Conservation (phyloP, 768 basidiomycete species). For the Leccinum variicolor region DNA sequence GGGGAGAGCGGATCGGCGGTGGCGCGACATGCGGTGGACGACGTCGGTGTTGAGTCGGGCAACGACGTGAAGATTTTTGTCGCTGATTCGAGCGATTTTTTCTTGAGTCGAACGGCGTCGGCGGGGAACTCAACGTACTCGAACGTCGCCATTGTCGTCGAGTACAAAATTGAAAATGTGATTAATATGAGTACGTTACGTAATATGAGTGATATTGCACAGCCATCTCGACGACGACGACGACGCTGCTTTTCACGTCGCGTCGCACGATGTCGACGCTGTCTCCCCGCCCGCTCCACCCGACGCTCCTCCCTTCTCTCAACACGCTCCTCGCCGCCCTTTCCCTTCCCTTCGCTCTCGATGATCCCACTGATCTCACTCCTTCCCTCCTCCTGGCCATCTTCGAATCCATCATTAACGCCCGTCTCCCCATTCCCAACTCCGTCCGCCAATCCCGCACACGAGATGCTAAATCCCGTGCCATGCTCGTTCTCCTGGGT, state of each 20-base stretch:
- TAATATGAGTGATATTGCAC: neutral
- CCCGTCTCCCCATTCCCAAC: conserved; percentile 47
- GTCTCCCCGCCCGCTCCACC: conserved; percentile 11
- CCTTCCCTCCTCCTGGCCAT: conserved; percentile 70
- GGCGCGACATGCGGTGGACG: conserved; percentile 6
- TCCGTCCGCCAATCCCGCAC: conserved; percentile 37
- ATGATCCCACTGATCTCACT: conserved; percentile 59
- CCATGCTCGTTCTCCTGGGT: conserved; percentile 74
- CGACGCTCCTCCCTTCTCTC: conserved; percentile 28
- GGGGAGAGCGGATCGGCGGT: conserved; percentile 18
- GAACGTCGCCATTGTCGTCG: conserved; percentile 31
- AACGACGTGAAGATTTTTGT: conserved; percentile 43
- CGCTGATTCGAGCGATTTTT: conserved; percentile 32
- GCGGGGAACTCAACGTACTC: conserved; percentile 41
- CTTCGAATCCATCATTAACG: conserved; percentile 56
- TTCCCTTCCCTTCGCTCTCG: conserved; percentile 43
- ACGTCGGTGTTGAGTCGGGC: conserved; percentile 16
- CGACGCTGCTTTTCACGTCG: conserved; percentile 3
- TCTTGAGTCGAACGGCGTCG: conserved; percentile 35
- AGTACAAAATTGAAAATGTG: neutral
- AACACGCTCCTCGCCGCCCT: conserved; percentile 47
- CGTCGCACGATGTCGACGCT: conserved; percentile 10
- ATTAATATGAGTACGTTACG: neutral
- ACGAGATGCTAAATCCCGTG: conserved; percentile 46
- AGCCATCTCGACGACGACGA: conserved; percentile 11